A percentile compares a stretch with the other conserved stretches of the same genome.
These are phyloP conservation scores for Suillus tomentosus DNA, from an alignment of 768 basidiomycete species.

Conservation along the genomic window DNA sequence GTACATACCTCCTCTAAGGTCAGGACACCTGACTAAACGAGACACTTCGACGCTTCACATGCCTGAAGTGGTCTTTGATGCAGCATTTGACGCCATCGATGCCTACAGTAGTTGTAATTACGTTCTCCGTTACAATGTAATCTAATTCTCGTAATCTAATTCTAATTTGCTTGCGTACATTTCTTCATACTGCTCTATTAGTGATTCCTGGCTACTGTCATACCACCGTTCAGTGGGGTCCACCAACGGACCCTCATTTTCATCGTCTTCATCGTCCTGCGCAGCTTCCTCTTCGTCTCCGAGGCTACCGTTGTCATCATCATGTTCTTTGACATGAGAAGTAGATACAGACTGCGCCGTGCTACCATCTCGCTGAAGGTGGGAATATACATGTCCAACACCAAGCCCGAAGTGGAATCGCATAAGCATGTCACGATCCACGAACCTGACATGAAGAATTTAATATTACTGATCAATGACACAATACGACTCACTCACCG, in stretches of 20 bases:
- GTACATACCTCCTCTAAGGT: too few species aligned
- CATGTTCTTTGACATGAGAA: too few species aligned
- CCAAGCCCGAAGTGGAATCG: neutral
- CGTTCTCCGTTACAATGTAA: neutral
- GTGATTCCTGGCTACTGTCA: neutral
- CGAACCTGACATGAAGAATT: neutral
- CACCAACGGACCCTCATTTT: neutral
- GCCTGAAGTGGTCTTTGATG: too few species aligned
- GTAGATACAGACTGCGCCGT: too few species aligned
- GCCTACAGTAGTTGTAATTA: neutral
- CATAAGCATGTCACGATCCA: constrained; percentile 7
- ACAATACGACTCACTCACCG: neutral
- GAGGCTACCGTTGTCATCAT: too few species aligned
- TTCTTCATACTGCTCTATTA: neutral
- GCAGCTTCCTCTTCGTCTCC: neutral
- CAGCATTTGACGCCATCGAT: neutral
- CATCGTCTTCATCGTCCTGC: neutral
- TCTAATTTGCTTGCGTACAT: neutral
- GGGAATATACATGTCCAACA: neutral
- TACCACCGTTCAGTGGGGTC: neutral
- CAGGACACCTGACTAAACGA: too few species aligned
- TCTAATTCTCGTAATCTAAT: neutral
- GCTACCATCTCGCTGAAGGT: neutral
- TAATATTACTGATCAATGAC: neutral
- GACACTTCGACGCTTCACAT: too few species aligned